phyloP scores from a whole-genome alignment of 495 filamentous ascomycete genomes.

The Neurospora sp. region DNA sequence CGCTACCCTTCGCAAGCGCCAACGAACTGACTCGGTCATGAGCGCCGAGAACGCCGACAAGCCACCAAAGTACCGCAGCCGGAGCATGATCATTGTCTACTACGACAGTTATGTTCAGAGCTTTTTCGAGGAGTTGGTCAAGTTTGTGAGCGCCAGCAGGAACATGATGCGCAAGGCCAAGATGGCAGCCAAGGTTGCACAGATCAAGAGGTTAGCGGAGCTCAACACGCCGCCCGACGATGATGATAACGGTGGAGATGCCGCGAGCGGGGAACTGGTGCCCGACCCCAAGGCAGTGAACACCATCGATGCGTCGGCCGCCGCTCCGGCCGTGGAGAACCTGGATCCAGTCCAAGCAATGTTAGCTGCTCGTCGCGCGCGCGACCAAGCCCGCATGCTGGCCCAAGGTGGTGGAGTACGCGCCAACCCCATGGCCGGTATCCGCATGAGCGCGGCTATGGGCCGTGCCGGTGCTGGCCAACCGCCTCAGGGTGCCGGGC shows the following conservation, averaged over 20 bases:
- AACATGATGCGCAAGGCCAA: slow-evolving; percentile 78
- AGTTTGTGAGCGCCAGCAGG: slow-evolving; percentile 65
- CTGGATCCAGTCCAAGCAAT: not conserved
- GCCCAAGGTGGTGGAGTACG: not conserved
- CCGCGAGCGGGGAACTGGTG: slow-evolving; percentile 5
- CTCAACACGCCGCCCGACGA: slow-evolving; percentile 36
- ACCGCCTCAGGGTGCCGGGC: slow-evolving; percentile 4
- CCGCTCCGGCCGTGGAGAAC: not conserved
- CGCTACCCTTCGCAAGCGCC: slow-evolving; percentile 40
- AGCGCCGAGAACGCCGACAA: slow-evolving; percentile 36
- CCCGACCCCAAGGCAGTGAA: not conserved
- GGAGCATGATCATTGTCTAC: slow-evolving; percentile 75
- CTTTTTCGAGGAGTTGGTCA: slow-evolving; percentile 69
- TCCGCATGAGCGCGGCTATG: not conserved
- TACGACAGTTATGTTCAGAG: slow-evolving; percentile 82
- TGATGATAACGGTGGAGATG: slow-evolving; percentile 2
- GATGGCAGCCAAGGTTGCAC: slow-evolving; percentile 52
- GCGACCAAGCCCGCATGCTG: not conserved
- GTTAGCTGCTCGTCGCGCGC: not conserved
- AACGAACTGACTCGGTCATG: slow-evolving; percentile 50
- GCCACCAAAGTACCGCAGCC: slow-evolving; percentile 50
- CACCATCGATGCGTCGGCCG: not conserved
- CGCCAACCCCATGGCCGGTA: not conserved
- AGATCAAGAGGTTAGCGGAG: slow-evolving; percentile 44
- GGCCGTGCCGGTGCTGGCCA: not conserved